Evolutionary conservation across 2,329 filamentous ascomycete genomes (phyloP), one percentile per base, ranked within the genome.

Genomic region (Nemania diffusa): DNA sequence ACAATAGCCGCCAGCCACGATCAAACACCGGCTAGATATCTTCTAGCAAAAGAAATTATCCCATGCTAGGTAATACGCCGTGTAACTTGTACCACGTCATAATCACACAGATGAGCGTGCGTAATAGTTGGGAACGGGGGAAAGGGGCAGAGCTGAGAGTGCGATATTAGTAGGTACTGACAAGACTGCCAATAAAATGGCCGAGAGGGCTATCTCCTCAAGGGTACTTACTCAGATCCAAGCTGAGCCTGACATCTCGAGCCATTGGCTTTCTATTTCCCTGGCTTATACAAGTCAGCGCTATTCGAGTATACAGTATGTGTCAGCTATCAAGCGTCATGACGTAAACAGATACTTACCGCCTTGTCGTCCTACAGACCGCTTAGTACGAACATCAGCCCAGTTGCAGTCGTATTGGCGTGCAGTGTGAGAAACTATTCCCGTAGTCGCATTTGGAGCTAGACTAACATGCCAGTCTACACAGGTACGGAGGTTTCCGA

Each of bases 401-500:
- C 15, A 26, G 15, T 22, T 20, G 44, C 26, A 32, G 22, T 24
- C 11, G 15, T 22, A 22, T 1, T 13, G 24, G n/a, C 5, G 2
- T 60, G 26, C 34, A 24, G 46, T 37, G 32, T 59, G 32, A 57
- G 17, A n/a, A n/a, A n/a, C n/a, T n/a, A n/a, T n/a, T n/a, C n/a
- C n/a, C n/a, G 29, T 32, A 5, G 29, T 32, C 29, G 5, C 29
- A 32, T 32, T 32, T 9, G 5, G 9, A 32, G 29, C 26, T 22
- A 29, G n/a, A n/a, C n/a, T n/a, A n/a, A n/a, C 5, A 51, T 52
- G 13, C 24, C 26, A 51, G 26, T 50, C 46, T 17, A 20, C 24
- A 37, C 6, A 67, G 40, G 34, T 11, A n/a, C 40, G 61, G 65
- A 17, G 20, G 17, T 50, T 48, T 53, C 61, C 62, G 37, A 24